phyloP scores from a whole-genome alignment of 1,139 yeast genomes.

The Barnettozyma hawaiiensis region DNA sequence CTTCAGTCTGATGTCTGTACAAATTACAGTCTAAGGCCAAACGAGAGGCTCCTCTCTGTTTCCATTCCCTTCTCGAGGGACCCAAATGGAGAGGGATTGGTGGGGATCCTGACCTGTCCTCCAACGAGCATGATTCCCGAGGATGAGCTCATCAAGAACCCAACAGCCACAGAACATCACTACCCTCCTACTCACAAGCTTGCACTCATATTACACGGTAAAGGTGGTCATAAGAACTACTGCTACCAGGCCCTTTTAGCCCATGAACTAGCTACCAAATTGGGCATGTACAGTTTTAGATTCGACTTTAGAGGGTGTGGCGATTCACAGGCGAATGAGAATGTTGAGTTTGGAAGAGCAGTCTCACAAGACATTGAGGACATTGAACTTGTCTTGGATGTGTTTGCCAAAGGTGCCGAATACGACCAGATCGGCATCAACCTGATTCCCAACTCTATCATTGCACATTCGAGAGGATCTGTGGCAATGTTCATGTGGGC shows the following conservation, averaged over 20 bases:
- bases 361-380: conserved; percentile 64
- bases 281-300: conserved; percentile 61
- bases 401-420: conserved; percentile 29
- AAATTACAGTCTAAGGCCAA: conserved; percentile 18
- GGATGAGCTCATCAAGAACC: conserved; percentile 21
- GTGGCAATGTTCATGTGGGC: conserved; percentile 79
- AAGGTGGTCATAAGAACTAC: conserved; percentile 78
- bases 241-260: conserved; percentile 68
- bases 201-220: conserved; percentile 63
- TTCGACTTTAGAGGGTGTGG: conserved; percentile 90
- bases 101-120: conserved; percentile 32
- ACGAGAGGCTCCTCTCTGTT: conserved; percentile 22
- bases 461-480: conserved; percentile 79
- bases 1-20: conserved; percentile 19
- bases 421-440: conserved; percentile 32
- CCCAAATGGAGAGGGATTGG: conserved; percentile 26
- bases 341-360: conserved; percentile 45
- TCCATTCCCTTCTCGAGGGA: conserved; percentile 15
- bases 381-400: conserved; percentile 48
- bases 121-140: conserved; percentile 23
- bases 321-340: conserved; percentile 52
- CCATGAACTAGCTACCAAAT: conserved; percentile 47
- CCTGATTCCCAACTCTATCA: conserved; percentile 47
- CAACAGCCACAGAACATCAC: conserved; percentile 17
- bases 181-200: conserved; percentile 34